These are phyloP conservation scores for Carex sylvatica DNA, from an alignment of 202 grass and related monocot species.

Conservation along the genomic window DNA sequence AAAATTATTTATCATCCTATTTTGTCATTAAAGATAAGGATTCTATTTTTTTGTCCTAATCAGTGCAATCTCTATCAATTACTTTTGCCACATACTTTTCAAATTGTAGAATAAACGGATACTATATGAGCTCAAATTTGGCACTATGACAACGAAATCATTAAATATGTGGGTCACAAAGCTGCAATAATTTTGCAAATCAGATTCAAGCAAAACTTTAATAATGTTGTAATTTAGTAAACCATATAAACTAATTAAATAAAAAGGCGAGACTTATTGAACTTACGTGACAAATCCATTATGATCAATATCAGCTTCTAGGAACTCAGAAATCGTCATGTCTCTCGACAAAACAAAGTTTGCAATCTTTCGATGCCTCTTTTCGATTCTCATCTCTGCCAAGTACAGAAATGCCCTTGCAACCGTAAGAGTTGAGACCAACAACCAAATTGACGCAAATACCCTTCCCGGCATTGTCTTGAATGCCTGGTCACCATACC, in stretches of 20 bases:
- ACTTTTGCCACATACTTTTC: not conserved
- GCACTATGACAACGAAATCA: not conserved
- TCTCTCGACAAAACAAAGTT: conserved; percentile 82
- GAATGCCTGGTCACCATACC: conserved; percentile 79
- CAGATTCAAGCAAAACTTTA: not conserved
- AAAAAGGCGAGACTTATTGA: not conserved
- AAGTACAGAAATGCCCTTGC: conserved; percentile 86
- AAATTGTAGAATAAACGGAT: not conserved
- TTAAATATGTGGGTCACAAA: not conserved
- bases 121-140: not conserved
- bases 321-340: conserved; percentile 85
- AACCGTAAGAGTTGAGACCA: conserved; percentile 76
- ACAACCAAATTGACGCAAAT: conserved; percentile 77
- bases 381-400: conserved; percentile 92
- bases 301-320: conserved; percentile 78
- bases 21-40: not conserved
- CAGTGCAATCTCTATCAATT: not conserved
- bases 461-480: conserved; percentile 55
- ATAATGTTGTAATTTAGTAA: not conserved
- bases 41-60: not conserved
- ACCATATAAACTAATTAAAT: conserved; percentile 15
- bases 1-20: not conserved
- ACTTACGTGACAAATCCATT: conserved; percentile 96
- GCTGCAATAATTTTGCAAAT: not conserved
- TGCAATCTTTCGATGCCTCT: conserved; percentile 81